A percentile compares a stretch with the other conserved stretches of the same genome.
phyloP scores from a whole-genome alignment of 2,329 filamentous ascomycete species.

The Verticillium zaregamsianum region DNA sequence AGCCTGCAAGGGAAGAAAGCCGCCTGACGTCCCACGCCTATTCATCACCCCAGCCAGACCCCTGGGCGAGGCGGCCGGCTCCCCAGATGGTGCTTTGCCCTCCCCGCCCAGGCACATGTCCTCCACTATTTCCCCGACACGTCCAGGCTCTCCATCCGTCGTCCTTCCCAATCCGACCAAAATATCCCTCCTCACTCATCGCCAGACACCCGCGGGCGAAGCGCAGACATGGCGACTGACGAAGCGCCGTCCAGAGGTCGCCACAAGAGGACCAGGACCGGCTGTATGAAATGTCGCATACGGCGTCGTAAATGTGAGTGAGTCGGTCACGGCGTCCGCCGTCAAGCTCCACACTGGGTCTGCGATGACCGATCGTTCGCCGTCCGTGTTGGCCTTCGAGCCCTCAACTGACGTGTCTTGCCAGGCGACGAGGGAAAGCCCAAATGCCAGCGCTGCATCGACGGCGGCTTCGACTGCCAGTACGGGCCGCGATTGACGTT shows the following conservation, averaged over 20 bases:
- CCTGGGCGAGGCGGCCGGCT: not conserved
- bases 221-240: slow-evolving; percentile 8
- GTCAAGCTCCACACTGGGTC: not conserved
- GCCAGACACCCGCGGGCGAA: slow-evolving; percentile 1
- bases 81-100: not conserved
- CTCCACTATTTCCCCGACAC: slow-evolving; percentile 5
- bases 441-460: slow-evolving; percentile 40
- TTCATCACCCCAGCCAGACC: not conserved
- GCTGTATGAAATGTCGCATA: slow-evolving; percentile 44
- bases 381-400: not conserved
- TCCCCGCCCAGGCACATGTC: not conserved
- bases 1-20: no score
- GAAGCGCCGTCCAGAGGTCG: slow-evolving; percentile 4
- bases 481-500: slow-evolving; percentile 45
- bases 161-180: slow-evolving; percentile 13
- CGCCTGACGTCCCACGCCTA: no score
- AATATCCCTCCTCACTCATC: slow-evolving; percentile 6
- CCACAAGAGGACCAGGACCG: slow-evolving; percentile 31
- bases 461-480: slow-evolving; percentile 41
- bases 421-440: slow-evolving; percentile 48
- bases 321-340: not conserved
- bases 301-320: slow-evolving; percentile 43
- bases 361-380: not conserved
- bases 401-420: not conserved
- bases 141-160: slow-evolving; percentile 2